A percentile compares a stretch with the other conserved stretches of the same genome.
Conservation (phyloP, 352 stramenopile species). For the Phytophthora pini region DNA sequence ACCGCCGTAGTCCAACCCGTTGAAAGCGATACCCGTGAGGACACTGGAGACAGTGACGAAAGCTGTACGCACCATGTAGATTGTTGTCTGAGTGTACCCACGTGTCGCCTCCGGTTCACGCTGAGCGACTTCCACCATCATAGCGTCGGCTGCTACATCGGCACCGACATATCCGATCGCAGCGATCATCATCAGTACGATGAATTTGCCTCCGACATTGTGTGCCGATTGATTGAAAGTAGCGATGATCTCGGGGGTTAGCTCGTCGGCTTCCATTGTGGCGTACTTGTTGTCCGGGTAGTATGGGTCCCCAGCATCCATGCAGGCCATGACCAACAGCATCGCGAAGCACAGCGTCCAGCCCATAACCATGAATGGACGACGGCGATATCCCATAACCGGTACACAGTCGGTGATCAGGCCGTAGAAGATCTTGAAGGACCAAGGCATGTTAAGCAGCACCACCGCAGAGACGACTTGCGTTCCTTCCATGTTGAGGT, state of each 20-base stretch:
- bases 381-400: conserved; percentile 56
- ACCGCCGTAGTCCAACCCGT: conserved; percentile 55
- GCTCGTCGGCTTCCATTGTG: conserved; percentile 19
- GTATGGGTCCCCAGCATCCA: conserved; percentile 47
- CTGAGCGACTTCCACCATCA: conserved; percentile 50
- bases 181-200: conserved; percentile 56
- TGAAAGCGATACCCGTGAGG: conserved; percentile 46
- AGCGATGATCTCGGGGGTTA: conserved; percentile 28
- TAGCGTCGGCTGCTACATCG: conserved; percentile 45
- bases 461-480: conserved; percentile 44
- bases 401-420: conserved; percentile 57
- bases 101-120: conserved; percentile 36
- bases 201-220: conserved; percentile 42
- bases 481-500: conserved; percentile 52
- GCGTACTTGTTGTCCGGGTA: conserved; percentile 40
- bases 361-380: conserved; percentile 62
- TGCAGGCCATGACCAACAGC: conserved; percentile 52
- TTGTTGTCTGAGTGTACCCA: conserved; percentile 36
- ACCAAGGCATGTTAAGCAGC: conserved; percentile 56
- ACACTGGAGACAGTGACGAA: conserved; percentile 45
- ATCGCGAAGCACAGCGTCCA: conserved; percentile 52
- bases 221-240: conserved; percentile 39
- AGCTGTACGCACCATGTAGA: conserved; percentile 47
- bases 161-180: conserved; percentile 51
- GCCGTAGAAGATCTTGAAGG: conserved; percentile 63